Conservation (phyloP, 2,329 filamentous ascomycete genomes). For the Alternaria ventricosa region DNA sequence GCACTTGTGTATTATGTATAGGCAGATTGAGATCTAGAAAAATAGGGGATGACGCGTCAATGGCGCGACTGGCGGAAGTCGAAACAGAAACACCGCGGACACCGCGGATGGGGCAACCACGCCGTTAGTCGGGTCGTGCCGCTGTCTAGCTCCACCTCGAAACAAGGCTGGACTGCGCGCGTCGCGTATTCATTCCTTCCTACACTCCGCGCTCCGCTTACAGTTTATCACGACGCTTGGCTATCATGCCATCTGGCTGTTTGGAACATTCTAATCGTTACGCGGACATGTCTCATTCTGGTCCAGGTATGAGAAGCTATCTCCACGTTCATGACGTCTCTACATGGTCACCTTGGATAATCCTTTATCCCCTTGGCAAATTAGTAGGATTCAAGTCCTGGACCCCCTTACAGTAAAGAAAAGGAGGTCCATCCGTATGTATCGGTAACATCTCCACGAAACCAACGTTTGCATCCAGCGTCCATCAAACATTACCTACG, state of each 20-base stretch:
- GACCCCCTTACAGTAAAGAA: not conserved
- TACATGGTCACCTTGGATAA: not conserved
- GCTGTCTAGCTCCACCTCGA: conserved; percentile 12
- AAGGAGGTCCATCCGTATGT: not conserved
- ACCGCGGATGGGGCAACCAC: not conserved
- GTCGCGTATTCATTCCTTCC: not conserved
- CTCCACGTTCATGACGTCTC: not conserved
- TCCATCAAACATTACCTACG: not conserved
- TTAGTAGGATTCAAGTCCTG: not conserved
- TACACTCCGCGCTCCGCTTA: not conserved
- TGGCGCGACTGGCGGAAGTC: conserved; percentile 4
- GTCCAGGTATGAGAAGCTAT: not conserved
- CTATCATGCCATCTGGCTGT: not conserved
- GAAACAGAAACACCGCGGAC: conserved; percentile 2
- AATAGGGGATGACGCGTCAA: conserved; percentile 8
- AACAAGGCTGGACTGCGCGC: not conserved
- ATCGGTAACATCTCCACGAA: not conserved
- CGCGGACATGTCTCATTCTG: not conserved
- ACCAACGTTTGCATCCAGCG: not conserved
- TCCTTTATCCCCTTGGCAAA: not conserved
- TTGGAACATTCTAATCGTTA: not conserved
- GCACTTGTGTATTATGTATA: conserved; percentile 1
- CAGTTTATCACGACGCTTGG: not conserved
- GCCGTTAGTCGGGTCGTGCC: conserved; percentile 14
- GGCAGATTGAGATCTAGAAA: not conserved